phyloP scores from a whole-genome alignment of 2,329 filamentous ascomycete species.

The Pyrenochaeta sp. region DNA sequence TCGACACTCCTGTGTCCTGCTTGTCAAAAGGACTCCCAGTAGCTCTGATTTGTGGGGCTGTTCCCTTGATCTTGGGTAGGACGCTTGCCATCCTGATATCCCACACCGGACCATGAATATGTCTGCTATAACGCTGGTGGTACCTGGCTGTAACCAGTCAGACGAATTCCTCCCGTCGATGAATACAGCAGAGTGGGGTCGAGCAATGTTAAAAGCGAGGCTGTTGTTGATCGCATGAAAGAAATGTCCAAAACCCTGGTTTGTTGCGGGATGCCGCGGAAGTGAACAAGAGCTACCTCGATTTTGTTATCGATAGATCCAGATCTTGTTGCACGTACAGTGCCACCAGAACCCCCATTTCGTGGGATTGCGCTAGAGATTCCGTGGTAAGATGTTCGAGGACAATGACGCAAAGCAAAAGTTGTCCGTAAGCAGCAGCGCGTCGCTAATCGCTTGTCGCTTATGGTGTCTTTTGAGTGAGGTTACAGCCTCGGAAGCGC shows the following conservation, averaged over 20 bases:
- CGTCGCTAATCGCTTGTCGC: not conserved
- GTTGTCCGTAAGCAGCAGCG: slow-evolving; percentile 5
- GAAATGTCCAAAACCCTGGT: not conserved
- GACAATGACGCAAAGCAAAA: slow-evolving; percentile 5
- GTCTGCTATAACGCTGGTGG: slow-evolving; percentile 6
- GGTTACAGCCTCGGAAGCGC: slow-evolving; percentile 8
- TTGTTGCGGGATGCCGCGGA: slow-evolving; percentile 24
- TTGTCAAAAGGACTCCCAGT: slow-evolving; percentile 36
- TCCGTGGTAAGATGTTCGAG: not conserved
- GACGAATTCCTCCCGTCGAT: not conserved
- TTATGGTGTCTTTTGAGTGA: slow-evolving; percentile 7
- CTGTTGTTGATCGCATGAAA: not conserved
- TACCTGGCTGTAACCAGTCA: not conserved
- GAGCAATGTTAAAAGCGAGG: not conserved
- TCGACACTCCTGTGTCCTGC: slow-evolving; percentile 33
- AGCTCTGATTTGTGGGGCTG: slow-evolving; percentile 51
- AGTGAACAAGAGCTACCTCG: slow-evolving; percentile 14
- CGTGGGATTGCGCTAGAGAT: slow-evolving; percentile 2
- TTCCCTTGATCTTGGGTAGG: slow-evolving; percentile 55
- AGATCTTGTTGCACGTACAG: slow-evolving; percentile 8
- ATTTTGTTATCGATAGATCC: slow-evolving; percentile 13
- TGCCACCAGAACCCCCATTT: slow-evolving; percentile 8
- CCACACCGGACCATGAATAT: slow-evolving; percentile 23
- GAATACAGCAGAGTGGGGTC: not conserved
- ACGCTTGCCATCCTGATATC: slow-evolving; percentile 46